phyloP scores from a whole-genome alignment of 2,329 filamentous ascomycete genomes.

The Teratosphaeria gauchensis region DNA sequence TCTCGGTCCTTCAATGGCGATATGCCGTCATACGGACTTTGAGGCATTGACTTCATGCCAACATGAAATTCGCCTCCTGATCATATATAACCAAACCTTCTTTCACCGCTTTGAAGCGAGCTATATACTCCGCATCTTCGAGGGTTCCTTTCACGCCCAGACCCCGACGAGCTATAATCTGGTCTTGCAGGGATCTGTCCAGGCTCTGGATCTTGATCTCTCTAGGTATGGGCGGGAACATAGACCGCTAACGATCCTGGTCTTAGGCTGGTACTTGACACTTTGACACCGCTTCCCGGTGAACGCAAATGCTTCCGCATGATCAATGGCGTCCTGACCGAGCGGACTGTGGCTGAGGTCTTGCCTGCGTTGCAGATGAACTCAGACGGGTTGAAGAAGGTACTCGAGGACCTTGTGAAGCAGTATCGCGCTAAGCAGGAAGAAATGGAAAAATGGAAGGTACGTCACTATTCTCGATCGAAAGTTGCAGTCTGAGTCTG shows the following conservation, averaged over 20 bases:
- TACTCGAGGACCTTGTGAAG: slow-evolving; percentile 88
- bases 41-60: slow-evolving; percentile 14
- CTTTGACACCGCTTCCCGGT: slow-evolving; percentile 66
- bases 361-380: slow-evolving; percentile 87
- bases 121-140: no score
- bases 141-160: no score
- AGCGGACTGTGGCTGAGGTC: slow-evolving; percentile 88
- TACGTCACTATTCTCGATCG: slow-evolving; percentile 35
- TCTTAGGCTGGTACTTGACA: slow-evolving; percentile 81
- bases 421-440: slow-evolving; percentile 92
- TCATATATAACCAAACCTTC: slow-evolving; percentile 20
- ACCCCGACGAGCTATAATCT: no score
- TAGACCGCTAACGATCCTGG: background rate
- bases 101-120: slow-evolving; percentile 21
- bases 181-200: no score
- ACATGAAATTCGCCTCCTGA: background rate
- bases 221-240: background rate
- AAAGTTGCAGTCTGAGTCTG: background rate
- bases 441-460: slow-evolving; percentile 98
- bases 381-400: slow-evolving; percentile 85
- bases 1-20: slow-evolving; percentile 9
- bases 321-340: slow-evolving; percentile 93
- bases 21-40: slow-evolving; percentile 17
- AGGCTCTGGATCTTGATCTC: no score
- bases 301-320: slow-evolving; percentile 97